Evolutionary conservation across 495 filamentous ascomycete species (phyloP), one percentile per base, ranked within the genome.

Genomic region (Podospora australis): DNA sequence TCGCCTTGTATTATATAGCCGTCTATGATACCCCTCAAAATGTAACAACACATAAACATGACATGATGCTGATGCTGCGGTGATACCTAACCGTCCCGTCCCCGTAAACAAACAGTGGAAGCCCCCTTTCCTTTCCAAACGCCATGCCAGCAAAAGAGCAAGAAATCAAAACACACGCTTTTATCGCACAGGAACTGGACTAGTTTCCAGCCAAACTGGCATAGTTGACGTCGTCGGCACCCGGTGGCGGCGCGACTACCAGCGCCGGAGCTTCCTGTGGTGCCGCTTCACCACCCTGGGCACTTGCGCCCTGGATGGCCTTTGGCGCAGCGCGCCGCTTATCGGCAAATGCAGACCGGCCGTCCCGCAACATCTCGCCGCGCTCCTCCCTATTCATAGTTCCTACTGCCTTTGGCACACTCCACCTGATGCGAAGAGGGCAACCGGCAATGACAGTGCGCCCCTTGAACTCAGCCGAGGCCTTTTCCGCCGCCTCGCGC

Each of bases 371-470:
- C 66, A 90, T 83, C 54, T 78, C 70, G 47, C 83, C 70, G 26
- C 89, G 78, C 66, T 90, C 78, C 52, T 95, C 87, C 39, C 82
- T 81, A 49, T 95, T 86, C 79, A 96, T 80, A 20, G 78, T 92
- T 46, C 95, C 92, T 38, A 98, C 71, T 0, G 89, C 82, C 71
- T 87, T 92, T 16, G 92, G 94, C 55, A 83, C 83, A 4, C 88
- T 90, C 92, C 92, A 98, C 46, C 88, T 81, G 13, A 98, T 78
- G 17, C 90, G 75, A 43, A 98, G 63, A 0, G 94, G 92, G 57
- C 90, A 95, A 0, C 91, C 94, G 25, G 78, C 72, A 52, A 83
- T 84, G 24, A 97, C 77, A 1, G 88, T 88, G 51, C 85, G 87
- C 1, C 94, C 92, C 65, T 96, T 86, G 58, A 87, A 91, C 24